Conservation (phyloP, 148 eudicot species). For the Selenicereus undatus region DNA sequence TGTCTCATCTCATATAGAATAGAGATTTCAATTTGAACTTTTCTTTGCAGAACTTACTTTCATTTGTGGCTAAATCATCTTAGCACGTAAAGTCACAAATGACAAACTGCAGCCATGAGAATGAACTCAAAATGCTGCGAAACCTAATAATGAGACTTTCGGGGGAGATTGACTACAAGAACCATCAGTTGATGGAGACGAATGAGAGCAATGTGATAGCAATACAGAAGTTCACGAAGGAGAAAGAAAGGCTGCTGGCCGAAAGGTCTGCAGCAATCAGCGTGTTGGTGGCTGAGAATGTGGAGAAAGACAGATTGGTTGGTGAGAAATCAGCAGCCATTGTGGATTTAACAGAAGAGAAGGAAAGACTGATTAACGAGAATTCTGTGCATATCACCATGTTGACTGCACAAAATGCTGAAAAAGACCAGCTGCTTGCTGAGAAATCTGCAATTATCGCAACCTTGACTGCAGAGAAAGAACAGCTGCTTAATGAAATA, state of each 20-base stretch:
- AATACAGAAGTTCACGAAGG: background rate
- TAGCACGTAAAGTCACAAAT: background rate
- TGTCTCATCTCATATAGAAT: too few relatives aligned
- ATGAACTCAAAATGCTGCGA: conserved; percentile 19
- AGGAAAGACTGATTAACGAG: conserved; percentile 12
- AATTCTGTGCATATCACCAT: too few relatives aligned
- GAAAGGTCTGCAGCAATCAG: too few relatives aligned
- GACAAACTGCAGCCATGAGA: conserved; percentile 17
- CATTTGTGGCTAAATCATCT: too few relatives aligned
- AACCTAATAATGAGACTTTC: conserved; percentile 24
- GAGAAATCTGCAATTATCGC: conserved; percentile 16
- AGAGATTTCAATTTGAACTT: too few relatives aligned
- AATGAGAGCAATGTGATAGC: conserved; percentile 7
- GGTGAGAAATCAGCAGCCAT: conserved; percentile 5
- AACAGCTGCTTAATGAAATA: conserved; percentile 17
- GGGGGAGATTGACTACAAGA: conserved; percentile 28
- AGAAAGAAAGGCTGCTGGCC: too few relatives aligned
- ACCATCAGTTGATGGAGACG: conserved; percentile 20
- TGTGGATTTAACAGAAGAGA: conserved; percentile 15
- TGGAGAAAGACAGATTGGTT: conserved; percentile 21
- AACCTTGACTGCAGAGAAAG: conserved; percentile 21
- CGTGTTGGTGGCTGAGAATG: too few relatives aligned
- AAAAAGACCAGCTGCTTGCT: conserved; percentile 5
- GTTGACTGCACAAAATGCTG: too few relatives aligned
- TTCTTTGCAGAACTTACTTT: too few relatives aligned